phyloP scores from a whole-genome alignment of 1,284 basidiomycete genomes.

The Ganoderma meredithae region DNA sequence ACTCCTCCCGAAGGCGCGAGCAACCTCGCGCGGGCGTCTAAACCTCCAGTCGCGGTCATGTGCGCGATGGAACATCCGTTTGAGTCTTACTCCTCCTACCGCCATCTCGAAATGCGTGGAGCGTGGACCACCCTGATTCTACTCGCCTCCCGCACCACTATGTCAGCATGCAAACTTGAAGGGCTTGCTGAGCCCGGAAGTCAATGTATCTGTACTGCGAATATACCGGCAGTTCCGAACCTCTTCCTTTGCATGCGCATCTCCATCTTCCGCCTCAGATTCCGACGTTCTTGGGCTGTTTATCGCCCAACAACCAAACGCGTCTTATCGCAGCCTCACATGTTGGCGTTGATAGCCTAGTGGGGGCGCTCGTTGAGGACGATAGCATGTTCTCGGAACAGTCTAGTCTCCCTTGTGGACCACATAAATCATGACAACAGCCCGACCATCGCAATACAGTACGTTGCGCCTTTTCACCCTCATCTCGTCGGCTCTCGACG shows the following conservation, averaged over 20 bases:
- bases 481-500: too few species aligned
- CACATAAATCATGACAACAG: too few species aligned
- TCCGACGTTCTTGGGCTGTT: background rate
- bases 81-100: background rate
- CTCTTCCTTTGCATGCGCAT: background rate
- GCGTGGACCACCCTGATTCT: background rate
- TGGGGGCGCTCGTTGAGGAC: background rate
- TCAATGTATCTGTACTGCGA: too few species aligned
- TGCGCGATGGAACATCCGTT: background rate
- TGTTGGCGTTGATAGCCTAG: background rate
- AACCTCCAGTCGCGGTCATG: background rate
- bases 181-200: too few species aligned
- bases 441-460: too few species aligned
- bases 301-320: background rate
- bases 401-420: background rate
- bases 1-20: constrained; percentile 1
- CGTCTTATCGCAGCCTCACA: background rate
- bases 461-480: too few species aligned
- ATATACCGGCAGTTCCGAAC: background rate
- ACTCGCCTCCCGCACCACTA: background rate
- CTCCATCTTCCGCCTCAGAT: background rate
- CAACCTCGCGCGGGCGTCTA: constrained; percentile 15
- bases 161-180: too few species aligned
- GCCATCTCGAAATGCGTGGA: background rate
- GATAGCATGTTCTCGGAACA: background rate